phyloP scores from a whole-genome alignment of 2,329 filamentous ascomycete genomes.

The Diaporthe caulivora region DNA sequence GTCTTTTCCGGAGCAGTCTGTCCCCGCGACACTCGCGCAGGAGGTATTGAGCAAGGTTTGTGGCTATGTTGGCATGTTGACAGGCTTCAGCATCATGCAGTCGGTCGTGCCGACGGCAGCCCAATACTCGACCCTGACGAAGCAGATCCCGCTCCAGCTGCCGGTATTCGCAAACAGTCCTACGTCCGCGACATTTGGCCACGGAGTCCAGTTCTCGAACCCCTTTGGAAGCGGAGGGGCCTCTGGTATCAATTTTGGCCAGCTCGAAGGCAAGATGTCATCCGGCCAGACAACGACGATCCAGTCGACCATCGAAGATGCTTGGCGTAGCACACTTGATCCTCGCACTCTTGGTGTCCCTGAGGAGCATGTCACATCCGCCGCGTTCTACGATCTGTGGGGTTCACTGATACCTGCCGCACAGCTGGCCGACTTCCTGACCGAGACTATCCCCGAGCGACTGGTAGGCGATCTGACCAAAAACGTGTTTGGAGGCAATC shows the following conservation, averaged over 20 bases:
- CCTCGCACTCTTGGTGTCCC: constrained; percentile 54
- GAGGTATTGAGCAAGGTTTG: constrained; percentile 60
- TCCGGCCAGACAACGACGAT: constrained; percentile 55
- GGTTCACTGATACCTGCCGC: constrained; percentile 62
- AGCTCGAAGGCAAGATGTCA: constrained; percentile 46
- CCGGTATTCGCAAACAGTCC: constrained; percentile 37
- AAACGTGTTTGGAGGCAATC: constrained; percentile 53
- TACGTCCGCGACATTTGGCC: background rate
- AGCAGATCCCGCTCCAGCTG: constrained; percentile 57
- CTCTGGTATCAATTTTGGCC: constrained; percentile 32
- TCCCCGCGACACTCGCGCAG: constrained; percentile 56
- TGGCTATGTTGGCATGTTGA: constrained; percentile 59
- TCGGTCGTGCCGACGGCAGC: constrained; percentile 58
- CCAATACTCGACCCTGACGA: constrained; percentile 54
- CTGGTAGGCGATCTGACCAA: constrained; percentile 51
- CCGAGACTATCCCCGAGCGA: constrained; percentile 41
- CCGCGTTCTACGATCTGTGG: constrained; percentile 65
- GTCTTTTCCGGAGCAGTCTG: constrained; percentile 59
- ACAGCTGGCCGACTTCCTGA: constrained; percentile 60
- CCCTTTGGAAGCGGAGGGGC: constrained; percentile 39
- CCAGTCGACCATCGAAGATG: constrained; percentile 55
- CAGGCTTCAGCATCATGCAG: constrained; percentile 60
- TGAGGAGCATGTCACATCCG: constrained; percentile 56
- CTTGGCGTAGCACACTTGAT: constrained; percentile 60
- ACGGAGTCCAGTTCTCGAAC: constrained; percentile 42